Conservation (phyloP, 2,329 filamentous ascomycete species). For the Monosporascus sp. region DNA sequence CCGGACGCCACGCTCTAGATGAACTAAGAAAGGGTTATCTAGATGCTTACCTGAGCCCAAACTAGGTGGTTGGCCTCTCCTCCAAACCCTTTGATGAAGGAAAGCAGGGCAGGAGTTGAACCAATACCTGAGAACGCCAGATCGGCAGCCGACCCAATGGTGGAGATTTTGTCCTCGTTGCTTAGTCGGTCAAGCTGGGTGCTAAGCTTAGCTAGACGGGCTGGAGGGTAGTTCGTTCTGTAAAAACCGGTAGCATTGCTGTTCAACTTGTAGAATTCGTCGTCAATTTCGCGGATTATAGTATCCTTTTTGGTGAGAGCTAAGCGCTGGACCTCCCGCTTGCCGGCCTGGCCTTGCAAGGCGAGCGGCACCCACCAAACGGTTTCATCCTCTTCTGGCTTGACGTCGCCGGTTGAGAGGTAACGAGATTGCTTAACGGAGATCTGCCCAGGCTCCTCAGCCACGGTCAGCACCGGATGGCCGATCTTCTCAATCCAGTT, state of each 20-base stretch:
- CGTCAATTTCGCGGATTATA: conserved; percentile 68
- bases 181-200: conserved; percentile 70
- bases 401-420: conserved; percentile 85
- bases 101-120: conserved; percentile 74
- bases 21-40: neutral
- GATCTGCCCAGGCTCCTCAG: conserved; percentile 79
- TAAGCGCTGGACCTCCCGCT: conserved; percentile 56
- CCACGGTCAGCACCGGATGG: conserved; percentile 82
- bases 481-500: conserved; percentile 95
- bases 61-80: conserved; percentile 81
- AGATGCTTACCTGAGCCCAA: conserved; percentile 66
- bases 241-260: conserved; percentile 83
- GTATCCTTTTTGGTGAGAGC: conserved; percentile 74
- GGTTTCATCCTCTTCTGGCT: conserved; percentile 84
- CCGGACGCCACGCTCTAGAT: too few relatives aligned
- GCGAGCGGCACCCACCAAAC: conserved; percentile 94
- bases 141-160: conserved; percentile 84
- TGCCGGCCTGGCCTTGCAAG: conserved; percentile 68
- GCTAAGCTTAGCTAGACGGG: conserved; percentile 74
- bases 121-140: conserved; percentile 84
- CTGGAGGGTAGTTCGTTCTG: conserved; percentile 87
- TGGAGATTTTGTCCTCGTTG: conserved; percentile 85
- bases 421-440: conserved; percentile 82
- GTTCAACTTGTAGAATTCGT: conserved; percentile 91
- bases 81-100: conserved; percentile 79